A percentile compares a stretch with the other conserved stretches of the same genome.
phyloP scores from a whole-genome alignment of 352 stramenopile genomes.

The Phytophthora palmivora region DNA sequence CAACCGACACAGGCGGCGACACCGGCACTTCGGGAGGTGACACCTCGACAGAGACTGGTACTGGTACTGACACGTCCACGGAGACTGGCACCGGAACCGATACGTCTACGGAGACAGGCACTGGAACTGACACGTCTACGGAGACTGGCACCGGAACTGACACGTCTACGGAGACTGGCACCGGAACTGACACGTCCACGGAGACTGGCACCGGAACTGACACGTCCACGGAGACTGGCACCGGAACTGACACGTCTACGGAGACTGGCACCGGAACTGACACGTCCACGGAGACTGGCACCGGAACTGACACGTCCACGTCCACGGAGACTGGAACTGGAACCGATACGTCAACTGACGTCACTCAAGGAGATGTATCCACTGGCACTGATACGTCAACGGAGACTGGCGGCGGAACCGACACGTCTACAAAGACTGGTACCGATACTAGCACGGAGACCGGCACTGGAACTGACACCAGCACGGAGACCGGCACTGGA shows the following conservation, averaged over 20 bases:
- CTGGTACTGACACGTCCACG: too few species aligned
- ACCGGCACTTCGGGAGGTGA: constrained; percentile 5
- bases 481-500: not conserved
- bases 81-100: too few species aligned
- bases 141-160: too few species aligned
- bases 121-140: too few species aligned
- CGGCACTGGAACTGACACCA: constrained; percentile 2
- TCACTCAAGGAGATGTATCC: not conserved
- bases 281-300: constrained; percentile 13
- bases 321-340: constrained; percentile 17
- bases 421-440: constrained; percentile 4
- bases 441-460: constrained; percentile 25
- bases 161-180: too few species aligned
- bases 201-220: not conserved
- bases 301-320: constrained; percentile 22
- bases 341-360: not conserved
- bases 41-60: too few species aligned
- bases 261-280: constrained; percentile 18
- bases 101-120: too few species aligned
- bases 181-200: too few species aligned
- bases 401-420: not conserved
- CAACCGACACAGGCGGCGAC: not conserved
- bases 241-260: constrained; percentile 4
- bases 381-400: constrained; percentile 1
- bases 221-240: constrained; percentile 8